phyloP scores from a whole-genome alignment of 2,329 filamentous ascomycete genomes.

The Amphichorda felina region DNA sequence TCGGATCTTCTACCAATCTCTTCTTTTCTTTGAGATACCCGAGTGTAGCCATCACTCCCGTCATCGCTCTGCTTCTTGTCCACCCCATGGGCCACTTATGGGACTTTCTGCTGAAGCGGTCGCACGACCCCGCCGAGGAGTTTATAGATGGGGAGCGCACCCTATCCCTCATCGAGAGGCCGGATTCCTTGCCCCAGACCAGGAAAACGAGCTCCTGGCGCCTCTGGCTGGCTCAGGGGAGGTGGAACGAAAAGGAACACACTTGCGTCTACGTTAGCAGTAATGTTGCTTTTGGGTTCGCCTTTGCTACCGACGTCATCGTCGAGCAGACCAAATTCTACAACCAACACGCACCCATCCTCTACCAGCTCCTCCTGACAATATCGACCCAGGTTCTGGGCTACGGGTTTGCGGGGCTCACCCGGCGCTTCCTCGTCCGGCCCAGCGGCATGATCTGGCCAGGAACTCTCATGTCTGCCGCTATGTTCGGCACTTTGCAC shows the following conservation, averaged over 20 bases:
- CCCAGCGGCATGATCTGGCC: slow-evolving; percentile 91
- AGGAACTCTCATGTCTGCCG: slow-evolving; percentile 74
- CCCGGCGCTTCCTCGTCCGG: slow-evolving; percentile 68
- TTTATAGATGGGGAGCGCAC: slow-evolving; percentile 36
- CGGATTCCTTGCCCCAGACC: slow-evolving; percentile 7
- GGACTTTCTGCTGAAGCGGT: slow-evolving; percentile 60
- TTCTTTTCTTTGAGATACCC: slow-evolving; percentile 88
- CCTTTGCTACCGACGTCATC: slow-evolving; percentile 81
- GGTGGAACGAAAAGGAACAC: slow-evolving; percentile 83
- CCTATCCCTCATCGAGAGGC: slow-evolving; percentile 8
- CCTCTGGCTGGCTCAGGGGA: slow-evolving; percentile 67
- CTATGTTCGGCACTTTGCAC: slow-evolving; percentile 81
- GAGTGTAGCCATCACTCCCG: slow-evolving; percentile 78
- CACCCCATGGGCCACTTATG: slow-evolving; percentile 74
- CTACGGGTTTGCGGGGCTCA: slow-evolving; percentile 76
- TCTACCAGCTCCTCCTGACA: slow-evolving; percentile 72
- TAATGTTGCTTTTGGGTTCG: slow-evolving; percentile 82
- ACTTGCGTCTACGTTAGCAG: slow-evolving; percentile 83
- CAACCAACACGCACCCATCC: slow-evolving; percentile 63
- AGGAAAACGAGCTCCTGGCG: slow-evolving; percentile 35
- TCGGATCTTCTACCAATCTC: slow-evolving; percentile 73
- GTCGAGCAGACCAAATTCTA: slow-evolving; percentile 87
- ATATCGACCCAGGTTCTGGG: slow-evolving; percentile 79
- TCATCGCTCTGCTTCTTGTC: slow-evolving; percentile 76
- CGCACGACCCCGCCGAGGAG: slow-evolving; percentile 34